Conservation (phyloP, 2,329 filamentous ascomycete genomes). For the Aspergillus texensis region DNA sequence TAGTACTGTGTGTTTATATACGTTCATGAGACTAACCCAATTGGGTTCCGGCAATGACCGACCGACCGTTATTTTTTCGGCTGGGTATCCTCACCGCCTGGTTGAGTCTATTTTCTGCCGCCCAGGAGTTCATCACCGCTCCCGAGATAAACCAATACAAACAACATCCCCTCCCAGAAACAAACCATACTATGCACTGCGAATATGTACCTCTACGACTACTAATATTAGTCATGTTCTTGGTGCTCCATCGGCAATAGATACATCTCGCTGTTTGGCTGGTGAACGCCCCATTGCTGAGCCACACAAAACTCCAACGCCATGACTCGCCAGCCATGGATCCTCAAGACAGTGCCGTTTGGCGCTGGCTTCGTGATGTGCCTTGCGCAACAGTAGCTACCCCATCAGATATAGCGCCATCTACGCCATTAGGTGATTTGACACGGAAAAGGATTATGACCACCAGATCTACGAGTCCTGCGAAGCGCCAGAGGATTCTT, state of each 20-base stretch:
- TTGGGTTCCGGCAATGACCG: too few species aligned
- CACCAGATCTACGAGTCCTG: not conserved
- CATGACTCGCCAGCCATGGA: not conserved
- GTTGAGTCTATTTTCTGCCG: not conserved
- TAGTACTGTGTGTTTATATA: too few species aligned
- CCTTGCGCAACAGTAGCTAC: not conserved
- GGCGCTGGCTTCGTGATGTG: not conserved
- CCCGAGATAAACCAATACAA: not conserved
- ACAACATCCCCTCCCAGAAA: not conserved
- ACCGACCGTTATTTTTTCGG: too few species aligned
- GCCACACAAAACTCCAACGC: not conserved
- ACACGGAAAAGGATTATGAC: not conserved
- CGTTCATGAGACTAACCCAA: too few species aligned
- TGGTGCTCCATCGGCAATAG: not conserved
- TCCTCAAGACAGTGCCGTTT: not conserved
- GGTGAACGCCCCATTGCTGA: not conserved
- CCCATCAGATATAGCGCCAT: not conserved
- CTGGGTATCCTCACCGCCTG: too few species aligned
- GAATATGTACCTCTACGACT: not conserved
- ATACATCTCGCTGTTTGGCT: too few species aligned
- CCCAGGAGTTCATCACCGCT: not conserved
- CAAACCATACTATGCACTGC: not conserved
- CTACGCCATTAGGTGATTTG: not conserved
- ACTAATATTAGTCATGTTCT: not conserved
- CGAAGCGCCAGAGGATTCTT: not conserved